Evolutionary conservation across 164 flowering plant genomes (phyloP).

Genomic region (Dillenia suffruticosa): DNA sequence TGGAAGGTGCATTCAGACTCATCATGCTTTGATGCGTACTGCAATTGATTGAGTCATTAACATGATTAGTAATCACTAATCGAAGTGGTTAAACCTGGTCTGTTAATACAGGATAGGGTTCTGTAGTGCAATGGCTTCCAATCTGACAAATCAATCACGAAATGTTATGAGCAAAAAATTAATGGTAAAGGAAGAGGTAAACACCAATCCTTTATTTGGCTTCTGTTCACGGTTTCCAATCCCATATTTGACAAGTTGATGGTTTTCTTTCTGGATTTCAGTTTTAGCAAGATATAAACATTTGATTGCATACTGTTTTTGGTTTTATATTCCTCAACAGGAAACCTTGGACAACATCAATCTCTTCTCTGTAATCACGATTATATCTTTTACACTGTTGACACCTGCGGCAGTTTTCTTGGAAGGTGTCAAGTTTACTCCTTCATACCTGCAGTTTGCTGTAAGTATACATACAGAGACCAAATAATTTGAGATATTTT

Average conservation of each 20-base stretch:
- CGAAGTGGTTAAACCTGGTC: background rate
- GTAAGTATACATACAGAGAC: conserved; percentile 34
- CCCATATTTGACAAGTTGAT: background rate
- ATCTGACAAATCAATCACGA: conserved; percentile 84
- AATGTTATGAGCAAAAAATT: conserved; percentile 94
- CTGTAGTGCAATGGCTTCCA: conserved; percentile 99
- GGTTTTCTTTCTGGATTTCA: background rate
- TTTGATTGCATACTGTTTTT: no score
- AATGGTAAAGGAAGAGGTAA: conserved; percentile 90
- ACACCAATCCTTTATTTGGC: background rate
- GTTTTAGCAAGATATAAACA: no score
- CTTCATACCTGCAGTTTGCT: conserved; percentile 54
- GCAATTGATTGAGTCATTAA: no score
- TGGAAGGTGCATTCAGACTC: no score
- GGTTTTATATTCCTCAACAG: conserved; percentile 46
- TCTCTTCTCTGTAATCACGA: conserved; percentile 68
- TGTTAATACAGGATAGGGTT: conserved; percentile 70
- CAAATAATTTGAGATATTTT: background rate
- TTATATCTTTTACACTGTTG: conserved; percentile 56
- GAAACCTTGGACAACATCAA: conserved; percentile 79
- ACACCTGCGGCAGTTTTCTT: conserved; percentile 52
- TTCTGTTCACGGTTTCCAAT: no score
- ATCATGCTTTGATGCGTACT: no score
- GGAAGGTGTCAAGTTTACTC: conserved; percentile 73
- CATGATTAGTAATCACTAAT: background rate